Conservation (phyloP, 2,329 filamentous ascomycete species). For the Pseudocercospora crystallina region DNA sequence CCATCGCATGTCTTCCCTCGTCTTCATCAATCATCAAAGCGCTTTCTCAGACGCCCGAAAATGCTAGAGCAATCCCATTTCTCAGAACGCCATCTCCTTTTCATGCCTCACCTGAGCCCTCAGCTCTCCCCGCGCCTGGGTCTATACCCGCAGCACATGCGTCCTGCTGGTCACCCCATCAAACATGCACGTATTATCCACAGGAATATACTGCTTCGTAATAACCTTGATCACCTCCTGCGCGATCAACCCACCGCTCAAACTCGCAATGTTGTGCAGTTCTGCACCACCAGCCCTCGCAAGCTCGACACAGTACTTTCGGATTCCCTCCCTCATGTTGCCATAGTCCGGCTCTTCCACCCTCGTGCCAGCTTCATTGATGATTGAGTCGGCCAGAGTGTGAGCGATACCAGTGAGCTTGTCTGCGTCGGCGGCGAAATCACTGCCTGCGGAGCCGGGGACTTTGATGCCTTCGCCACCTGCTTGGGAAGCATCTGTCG, state of each 20-base stretch:
- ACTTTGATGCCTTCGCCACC: conserved; percentile 36
- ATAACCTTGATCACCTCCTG: conserved; percentile 93
- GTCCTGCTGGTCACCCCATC: conserved; percentile 60
- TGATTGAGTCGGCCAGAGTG: conserved; percentile 42
- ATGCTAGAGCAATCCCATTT: too few relatives aligned
- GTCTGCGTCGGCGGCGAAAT: conserved; percentile 36
- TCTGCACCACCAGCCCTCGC: conserved; percentile 79
- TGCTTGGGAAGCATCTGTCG: conserved; percentile 23
- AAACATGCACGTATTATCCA: conserved; percentile 64
- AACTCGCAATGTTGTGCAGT: conserved; percentile 85
- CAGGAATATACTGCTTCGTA: conserved; percentile 65
- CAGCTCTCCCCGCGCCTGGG: neutral
- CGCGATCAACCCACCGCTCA: conserved; percentile 89
- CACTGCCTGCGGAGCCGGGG: conserved; percentile 37
- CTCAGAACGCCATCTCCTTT: too few relatives aligned
- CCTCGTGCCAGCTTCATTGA: conserved; percentile 42
- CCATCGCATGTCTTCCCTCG: too few relatives aligned
- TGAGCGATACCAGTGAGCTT: conserved; percentile 46
- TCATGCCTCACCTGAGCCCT: too few relatives aligned
- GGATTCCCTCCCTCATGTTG: conserved; percentile 37
- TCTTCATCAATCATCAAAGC: too few relatives aligned
- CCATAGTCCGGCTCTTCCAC: conserved; percentile 45
- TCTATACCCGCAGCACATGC: conserved; percentile 27
- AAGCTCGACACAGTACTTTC: conserved; percentile 45
- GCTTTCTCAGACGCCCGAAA: too few relatives aligned